Conservation (phyloP, 176 grass and related monocot genomes). For the Phoenix dactylifera region DNA sequence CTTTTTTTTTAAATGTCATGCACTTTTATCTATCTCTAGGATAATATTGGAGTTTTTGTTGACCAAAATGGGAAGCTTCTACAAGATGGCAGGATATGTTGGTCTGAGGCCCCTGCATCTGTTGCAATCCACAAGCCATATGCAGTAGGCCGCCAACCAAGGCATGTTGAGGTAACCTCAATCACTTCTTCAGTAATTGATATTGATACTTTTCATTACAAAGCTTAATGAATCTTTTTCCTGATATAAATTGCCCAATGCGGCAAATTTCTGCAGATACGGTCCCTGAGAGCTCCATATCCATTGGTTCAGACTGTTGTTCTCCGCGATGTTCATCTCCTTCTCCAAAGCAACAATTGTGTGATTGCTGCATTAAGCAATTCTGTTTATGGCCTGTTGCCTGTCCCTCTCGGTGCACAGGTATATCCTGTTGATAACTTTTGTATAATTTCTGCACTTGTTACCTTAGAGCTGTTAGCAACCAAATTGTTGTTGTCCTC, state of each 20-base stretch:
- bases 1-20: no score
- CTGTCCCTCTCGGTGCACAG: constrained; percentile 94
- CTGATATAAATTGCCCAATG: constrained; percentile 2
- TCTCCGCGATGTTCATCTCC: constrained; percentile 81
- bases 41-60: constrained; percentile 96
- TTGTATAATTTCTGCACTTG: no score
- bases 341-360: constrained; percentile 78
- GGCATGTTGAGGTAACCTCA: constrained; percentile 64
- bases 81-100: constrained; percentile 93
- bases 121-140: constrained; percentile 78
- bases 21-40: constrained; percentile 39
- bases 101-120: constrained; percentile 73
- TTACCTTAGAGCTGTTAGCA: no score
- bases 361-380: constrained; percentile 65
- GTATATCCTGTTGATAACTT: constrained; percentile 26
- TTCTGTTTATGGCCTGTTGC: constrained; percentile 73
- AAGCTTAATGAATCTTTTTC: no score
- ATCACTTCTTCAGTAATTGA: constrained; percentile 9
- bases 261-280: constrained; percentile 59
- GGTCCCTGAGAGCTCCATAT: constrained; percentile 78
- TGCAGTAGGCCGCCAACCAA: constrained; percentile 62
- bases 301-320: constrained; percentile 76
- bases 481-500: no score
- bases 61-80: constrained; percentile 98
- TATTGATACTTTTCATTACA: neutral